Percentiles rank a stretch among this genome's conserved stretches.
phyloP scores from a whole-genome alignment of 495 filamentous ascomycete species.

The Pyronema omphalodes region DNA sequence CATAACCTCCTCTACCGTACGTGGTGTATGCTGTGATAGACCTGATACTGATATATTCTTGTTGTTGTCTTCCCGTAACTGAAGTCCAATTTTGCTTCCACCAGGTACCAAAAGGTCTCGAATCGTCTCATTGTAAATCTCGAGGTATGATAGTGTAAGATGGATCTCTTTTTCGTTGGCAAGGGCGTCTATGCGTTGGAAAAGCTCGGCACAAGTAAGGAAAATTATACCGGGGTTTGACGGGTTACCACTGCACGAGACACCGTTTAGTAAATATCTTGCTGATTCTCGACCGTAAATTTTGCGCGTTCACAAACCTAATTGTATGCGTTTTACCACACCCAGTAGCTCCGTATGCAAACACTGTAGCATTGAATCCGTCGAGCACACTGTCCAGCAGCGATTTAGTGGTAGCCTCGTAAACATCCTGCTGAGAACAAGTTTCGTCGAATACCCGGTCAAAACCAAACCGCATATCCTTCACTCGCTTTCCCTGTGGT shows the following conservation, averaged over 20 bases:
- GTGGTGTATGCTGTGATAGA: conserved; percentile 62
- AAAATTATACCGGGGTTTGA: conserved; percentile 97
- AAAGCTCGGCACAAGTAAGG: conserved; percentile 94
- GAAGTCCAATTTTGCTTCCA: conserved; percentile 68
- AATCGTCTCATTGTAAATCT: conserved; percentile 99
- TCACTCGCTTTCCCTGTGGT: conserved; percentile 75
- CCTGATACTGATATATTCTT: conserved; percentile 86
- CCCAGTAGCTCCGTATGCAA: conserved; percentile 93
- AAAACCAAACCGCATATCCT: conserved; percentile 95
- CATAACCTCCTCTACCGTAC: conserved; percentile 87
- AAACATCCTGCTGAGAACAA: conserved; percentile 80
- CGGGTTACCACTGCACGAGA: conserved; percentile 49
- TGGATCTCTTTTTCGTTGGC: conserved; percentile 74
- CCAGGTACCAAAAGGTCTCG: conserved; percentile 79
- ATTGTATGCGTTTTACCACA: conserved; percentile 99
- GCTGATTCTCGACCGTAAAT: background rate
- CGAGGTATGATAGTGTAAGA: conserved; percentile 82
- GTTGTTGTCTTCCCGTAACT: conserved; percentile 87
- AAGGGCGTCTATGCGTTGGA: conserved; percentile 79
- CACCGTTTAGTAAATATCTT: background rate
- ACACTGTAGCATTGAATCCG: conserved; percentile 97
- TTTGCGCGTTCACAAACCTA: conserved; percentile 22
- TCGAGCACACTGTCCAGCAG: conserved; percentile 90
- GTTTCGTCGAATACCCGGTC: conserved; percentile 96
- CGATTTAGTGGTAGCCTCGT: conserved; percentile 76